Percentiles rank a stretch among this genome's conserved stretches.
phyloP scores from a whole-genome alignment of 331 rosid species.

The Erythrophleum ivorense region DNA sequence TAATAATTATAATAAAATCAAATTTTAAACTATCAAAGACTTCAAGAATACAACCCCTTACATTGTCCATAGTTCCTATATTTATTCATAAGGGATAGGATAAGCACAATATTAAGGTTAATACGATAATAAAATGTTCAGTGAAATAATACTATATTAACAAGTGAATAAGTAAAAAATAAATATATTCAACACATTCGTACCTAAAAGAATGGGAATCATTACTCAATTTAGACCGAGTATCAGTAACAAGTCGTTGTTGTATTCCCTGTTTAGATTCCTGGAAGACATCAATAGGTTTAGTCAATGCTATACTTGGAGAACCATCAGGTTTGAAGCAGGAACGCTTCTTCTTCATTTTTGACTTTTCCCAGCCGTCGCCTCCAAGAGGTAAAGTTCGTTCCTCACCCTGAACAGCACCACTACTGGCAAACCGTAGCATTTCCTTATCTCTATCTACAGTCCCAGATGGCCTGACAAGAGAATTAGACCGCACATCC shows the following conservation, averaged over 20 bases:
- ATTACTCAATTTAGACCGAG: slow-evolving; percentile 73
- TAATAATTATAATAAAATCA: neutral
- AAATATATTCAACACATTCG: slow-evolving; percentile 15
- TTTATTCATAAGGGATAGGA: slow-evolving; percentile 1
- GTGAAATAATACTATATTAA: neutral
- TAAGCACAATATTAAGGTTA: neutral
- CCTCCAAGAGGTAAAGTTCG: slow-evolving; percentile 72
- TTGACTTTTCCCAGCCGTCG: slow-evolving; percentile 95
- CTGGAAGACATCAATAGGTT: slow-evolving; percentile 73
- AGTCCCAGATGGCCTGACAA: slow-evolving; percentile 71
- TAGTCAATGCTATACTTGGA: slow-evolving; percentile 58
- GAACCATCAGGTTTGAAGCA: slow-evolving; percentile 89
- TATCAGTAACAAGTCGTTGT: slow-evolving; percentile 74
- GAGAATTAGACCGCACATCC: slow-evolving; percentile 80
- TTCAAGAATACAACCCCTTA: neutral
- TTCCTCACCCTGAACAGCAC: slow-evolving; percentile 80
- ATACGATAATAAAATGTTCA: neutral
- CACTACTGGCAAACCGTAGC: slow-evolving; percentile 65
- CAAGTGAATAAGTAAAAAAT: neutral
- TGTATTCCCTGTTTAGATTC: slow-evolving; percentile 83
- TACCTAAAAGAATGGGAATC: slow-evolving; percentile 93
- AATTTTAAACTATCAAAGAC: neutral
- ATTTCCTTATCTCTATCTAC: slow-evolving; percentile 86
- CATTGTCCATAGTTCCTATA: neutral
- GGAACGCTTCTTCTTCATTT: slow-evolving; percentile 91